phyloP scores from a whole-genome alignment of 345 rosid species.

The Triadica sebifera region DNA sequence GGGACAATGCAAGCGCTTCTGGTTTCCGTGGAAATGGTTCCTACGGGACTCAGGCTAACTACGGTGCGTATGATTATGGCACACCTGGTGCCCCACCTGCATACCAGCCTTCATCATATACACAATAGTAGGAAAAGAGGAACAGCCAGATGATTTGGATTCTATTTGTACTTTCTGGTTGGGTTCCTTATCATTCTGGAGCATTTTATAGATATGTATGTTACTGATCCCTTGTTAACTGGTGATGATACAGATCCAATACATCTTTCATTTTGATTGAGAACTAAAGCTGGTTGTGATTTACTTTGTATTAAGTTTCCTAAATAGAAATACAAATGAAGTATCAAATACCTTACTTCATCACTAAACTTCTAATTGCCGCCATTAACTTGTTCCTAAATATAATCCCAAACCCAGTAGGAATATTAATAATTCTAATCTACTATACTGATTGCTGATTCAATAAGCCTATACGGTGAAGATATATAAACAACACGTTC shows the following conservation, averaged over 20 bases:
- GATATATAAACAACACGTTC: too few species aligned
- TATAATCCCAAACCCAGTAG: too few species aligned
- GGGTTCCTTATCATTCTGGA: background rate
- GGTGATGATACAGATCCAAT: background rate
- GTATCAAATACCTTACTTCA: too few species aligned
- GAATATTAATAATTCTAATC: too few species aligned
- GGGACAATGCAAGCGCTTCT: conserved; percentile 25
- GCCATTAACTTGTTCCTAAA: too few species aligned
- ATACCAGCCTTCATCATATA: conserved; percentile 36
- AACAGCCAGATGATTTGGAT: background rate
- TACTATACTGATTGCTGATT: too few species aligned
- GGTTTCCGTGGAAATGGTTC: conserved; percentile 27
- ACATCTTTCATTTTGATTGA: background rate
- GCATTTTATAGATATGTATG: too few species aligned
- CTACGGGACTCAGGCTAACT: conserved; percentile 37
- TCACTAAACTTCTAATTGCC: too few species aligned
- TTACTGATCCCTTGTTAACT: background rate
- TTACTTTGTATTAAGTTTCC: background rate
- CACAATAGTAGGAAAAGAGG: conserved; percentile 17
- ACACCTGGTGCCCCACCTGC: conserved; percentile 24
- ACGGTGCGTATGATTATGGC: conserved; percentile 36
- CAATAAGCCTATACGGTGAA: too few species aligned
- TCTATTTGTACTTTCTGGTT: background rate
- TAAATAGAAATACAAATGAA: too few species aligned
- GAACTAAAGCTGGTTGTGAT: conserved; percentile 7